Base-by-base conservation (phyloP, 371 early-diverging fungal genomes). In the Mucor circinelloides region DNA sequence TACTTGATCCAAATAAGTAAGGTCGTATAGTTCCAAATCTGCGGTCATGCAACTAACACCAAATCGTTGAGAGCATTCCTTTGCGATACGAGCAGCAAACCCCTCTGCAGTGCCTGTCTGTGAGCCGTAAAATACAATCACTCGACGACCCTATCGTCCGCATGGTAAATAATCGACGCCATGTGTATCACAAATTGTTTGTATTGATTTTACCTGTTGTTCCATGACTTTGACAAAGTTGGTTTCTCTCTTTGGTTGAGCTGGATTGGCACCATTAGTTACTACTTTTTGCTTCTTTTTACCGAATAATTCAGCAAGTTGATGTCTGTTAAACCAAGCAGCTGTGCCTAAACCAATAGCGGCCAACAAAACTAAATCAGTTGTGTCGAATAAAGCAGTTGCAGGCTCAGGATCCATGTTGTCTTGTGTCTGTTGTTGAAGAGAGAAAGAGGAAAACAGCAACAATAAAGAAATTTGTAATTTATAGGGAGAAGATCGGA, bases 31-130 rank as follows among this genome's bases (percentile, higher is more conserved):
- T 75, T 97, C 99, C 63, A 90, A 79, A 73, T 98, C 97, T 42
- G 91, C 88, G 10, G 90, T 88, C 83, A 95, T 85, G 8, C 89
- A 83, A 57, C 77, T 87, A 62, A 94, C 83, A 66, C 92, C 91
- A 77, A 85, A 93, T 57, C 85, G 85, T 72, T 92, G 86, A 31
- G 85, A 71, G 64, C 89, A 90, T 72, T 95, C 96, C 74, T 94
- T 95, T 70, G 93, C 93, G 54, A 93, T 69, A 55, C 95, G 93
- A 66, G 83, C 81, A 69, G 98, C 97, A 72, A 92, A 93, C 69
- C 97, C 99, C 78, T 99, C 97, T 23, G 98, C 99, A 23, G 96
- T 96, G 63, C 98, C 98, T 28, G 97, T 97, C 82, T 98, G 98
- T 25, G 97, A 96, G 50, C 97, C 97, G 72, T 93, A 98, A 74